Base-by-base conservation (phyloP, 768 basidiomycete species). In the Boletus subparvulus region DNA sequence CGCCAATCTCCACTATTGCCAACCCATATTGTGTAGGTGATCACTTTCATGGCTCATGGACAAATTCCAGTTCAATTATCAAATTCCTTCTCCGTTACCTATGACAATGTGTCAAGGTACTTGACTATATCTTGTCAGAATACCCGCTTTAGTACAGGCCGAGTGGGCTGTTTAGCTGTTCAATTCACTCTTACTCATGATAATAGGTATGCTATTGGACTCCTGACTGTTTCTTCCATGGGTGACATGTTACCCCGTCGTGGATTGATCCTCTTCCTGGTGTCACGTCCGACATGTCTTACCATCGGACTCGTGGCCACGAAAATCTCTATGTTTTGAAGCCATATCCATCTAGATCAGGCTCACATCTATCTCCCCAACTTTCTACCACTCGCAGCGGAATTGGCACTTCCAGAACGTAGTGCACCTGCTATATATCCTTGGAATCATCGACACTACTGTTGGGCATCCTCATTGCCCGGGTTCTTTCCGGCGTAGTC, bases 161-260 rank as follows among this genome's bases (percentile, higher is more conserved):
- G 86, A 86, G 84, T 85, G 69, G 42, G 73, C 54, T 6, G 13
- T 43, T 42, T 21, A n/a, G n/a, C 8, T 19, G 30, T 35, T 13
- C 21, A 30, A 26, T 28, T 3, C 26, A 10, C 39, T 11, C 28
- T 30, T 24, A 35, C 37, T 55, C 40, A 53, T 50, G 37, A 55
- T 41, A 37, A 24, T 13, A 85, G 87, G 35, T 92, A 89, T 66
- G 87, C 85, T 2, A 75, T 76, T 3, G 89, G 89, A 4, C 77
- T 92, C 6, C 68, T 94, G 3, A 71, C 92, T 33, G 80, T 94
- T 50, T 81, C 87, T 2, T 92, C 93, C 1, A 75, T 92, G 2
- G 92, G 92, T 4, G 92, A 95, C 67, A 80, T 94, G 36, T 77
- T 92, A 26, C 85, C 86, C 19, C 77, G 91, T 30, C 77, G 92